Base-by-base conservation (phyloP, 2,329 filamentous ascomycete genomes). In the Fusarium sp. region DNA sequence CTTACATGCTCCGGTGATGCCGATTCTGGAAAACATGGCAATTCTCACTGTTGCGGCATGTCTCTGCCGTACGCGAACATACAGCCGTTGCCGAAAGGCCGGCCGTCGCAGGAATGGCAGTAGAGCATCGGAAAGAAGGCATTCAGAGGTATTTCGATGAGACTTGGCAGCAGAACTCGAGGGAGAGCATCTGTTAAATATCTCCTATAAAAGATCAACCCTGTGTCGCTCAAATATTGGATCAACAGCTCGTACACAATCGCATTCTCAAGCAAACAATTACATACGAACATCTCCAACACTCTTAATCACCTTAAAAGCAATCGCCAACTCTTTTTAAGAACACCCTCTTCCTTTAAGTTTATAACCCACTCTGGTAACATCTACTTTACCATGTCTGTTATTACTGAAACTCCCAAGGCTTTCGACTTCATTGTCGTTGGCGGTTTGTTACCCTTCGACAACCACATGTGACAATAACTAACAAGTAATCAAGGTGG, bases 401-500 rank as follows among this genome's bases (percentile, higher is more conserved):
- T 58, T 52, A 50, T 62, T 40, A 58, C 36, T 16, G 62, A 65
- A 36, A 28, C 47, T 36, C 62, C 52, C 31, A 58, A 54, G 23
- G 23, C 53, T 28, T 62, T 65, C 46, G 58, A 65, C 47, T 65
- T 62, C 37, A 62, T 65, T 12, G 53, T 65, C 59, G 62, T 65
- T 12, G 62, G 62, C 46, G 62, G 62, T 65, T 36, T 2, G 57
- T 46, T 9, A 1, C 16, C 15, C n/a, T 28, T 12, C 6, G 2
- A 30, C 2, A 16, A 39, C 28, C 13, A 23, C 31, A 15, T 18
- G 12, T 37, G 5, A 50, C 31, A 13, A 30, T 15, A 4, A 16
- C 48, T 27, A 30, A 51, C 31, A 37, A 10, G 7, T 23, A 34
- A 9, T 6, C 7, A 37, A 51, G 65, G 79, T n/a, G 80, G 80